A percentile compares a stretch with the other conserved stretches of the same genome.
phyloP scores from a whole-genome alignment of 2,329 filamentous ascomycete species.

The Trichoderma lentiforme region DNA sequence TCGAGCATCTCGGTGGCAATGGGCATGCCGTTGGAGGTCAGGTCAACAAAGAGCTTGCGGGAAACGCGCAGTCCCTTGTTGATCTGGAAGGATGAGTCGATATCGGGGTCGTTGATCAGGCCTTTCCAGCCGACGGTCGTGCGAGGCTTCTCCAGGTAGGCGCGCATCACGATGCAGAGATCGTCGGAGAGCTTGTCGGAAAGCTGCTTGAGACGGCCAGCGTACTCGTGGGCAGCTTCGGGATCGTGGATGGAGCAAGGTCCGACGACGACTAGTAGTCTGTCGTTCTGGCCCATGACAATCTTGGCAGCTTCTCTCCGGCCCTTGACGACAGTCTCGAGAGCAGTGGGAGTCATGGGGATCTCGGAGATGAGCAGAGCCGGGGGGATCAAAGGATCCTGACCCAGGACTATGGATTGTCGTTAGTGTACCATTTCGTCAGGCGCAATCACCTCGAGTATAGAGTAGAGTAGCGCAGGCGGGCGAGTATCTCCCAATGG shows the following conservation, averaged over 20 bases:
- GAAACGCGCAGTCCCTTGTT: constrained; percentile 95
- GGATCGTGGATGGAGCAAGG: constrained; percentile 98
- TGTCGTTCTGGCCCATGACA: constrained; percentile 76
- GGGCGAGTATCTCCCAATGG: background rate
- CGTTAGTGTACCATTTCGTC: constrained; percentile 21
- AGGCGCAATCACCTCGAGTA: background rate
- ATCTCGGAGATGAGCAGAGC: constrained; percentile 84
- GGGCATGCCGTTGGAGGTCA: constrained; percentile 84
- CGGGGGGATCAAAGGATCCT: constrained; percentile 89
- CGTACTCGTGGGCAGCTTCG: constrained; percentile 82
- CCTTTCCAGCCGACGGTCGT: constrained; percentile 99
- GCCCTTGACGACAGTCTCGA: constrained; percentile 68
- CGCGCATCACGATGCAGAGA: constrained; percentile 92
- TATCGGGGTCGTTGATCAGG: constrained; percentile 97
- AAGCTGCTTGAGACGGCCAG: constrained; percentile 69
- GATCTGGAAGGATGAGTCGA: constrained; percentile 96
- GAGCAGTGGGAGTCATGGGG: constrained; percentile 61
- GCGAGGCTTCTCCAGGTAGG: constrained; percentile 97
- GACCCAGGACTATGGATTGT: constrained; percentile 69
- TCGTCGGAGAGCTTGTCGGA: constrained; percentile 78
- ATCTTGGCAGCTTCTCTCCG: constrained; percentile 68
- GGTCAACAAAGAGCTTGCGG: constrained; percentile 88
- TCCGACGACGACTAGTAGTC: constrained; percentile 89
- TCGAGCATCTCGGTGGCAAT: constrained; percentile 98
- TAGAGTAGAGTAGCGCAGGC: background rate